These are phyloP conservation scores for Teunomyces aglyptinius DNA, from an alignment of 805 yeast genomes.

Conservation along the genomic window DNA sequence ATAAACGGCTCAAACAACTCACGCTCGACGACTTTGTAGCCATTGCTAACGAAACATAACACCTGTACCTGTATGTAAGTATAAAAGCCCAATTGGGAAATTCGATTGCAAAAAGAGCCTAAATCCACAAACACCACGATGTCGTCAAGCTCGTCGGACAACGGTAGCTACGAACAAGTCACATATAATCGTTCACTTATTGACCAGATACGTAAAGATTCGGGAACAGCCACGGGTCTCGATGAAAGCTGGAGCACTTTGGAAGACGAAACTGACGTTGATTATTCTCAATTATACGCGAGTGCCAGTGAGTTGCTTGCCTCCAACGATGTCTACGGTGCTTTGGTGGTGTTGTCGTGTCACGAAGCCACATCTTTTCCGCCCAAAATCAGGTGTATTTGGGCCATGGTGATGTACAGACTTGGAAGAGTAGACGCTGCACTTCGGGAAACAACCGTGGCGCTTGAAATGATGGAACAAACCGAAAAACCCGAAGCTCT, in stretches of 20 bases:
- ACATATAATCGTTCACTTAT: neutral
- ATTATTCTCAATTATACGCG: slow-evolving; percentile 3
- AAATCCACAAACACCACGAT: no score
- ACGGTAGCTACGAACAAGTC: neutral
- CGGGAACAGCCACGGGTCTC: neutral
- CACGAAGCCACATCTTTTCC: slow-evolving; percentile 7
- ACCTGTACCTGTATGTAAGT: neutral
- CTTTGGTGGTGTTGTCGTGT: slow-evolving; percentile 15
- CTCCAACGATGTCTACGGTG: slow-evolving; percentile 14
- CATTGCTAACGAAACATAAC: slow-evolving; percentile 12
- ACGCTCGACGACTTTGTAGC: slow-evolving; percentile 13
- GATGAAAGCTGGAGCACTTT: slow-evolving; percentile 2
- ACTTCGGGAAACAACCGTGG: slow-evolving; percentile 23
- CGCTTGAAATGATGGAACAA: slow-evolving; percentile 21
- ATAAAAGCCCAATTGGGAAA: neutral
- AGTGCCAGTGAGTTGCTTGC: slow-evolving; percentile 5
- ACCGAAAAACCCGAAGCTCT: slow-evolving; percentile 12
- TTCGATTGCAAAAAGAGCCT: neutral
- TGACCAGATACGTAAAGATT: slow-evolving; percentile 1
- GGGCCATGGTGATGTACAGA: slow-evolving; percentile 19
- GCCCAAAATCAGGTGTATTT: slow-evolving; percentile 13
- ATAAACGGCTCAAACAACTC: slow-evolving; percentile 17
- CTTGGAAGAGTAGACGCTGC: slow-evolving; percentile 24
- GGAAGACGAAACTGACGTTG: neutral
- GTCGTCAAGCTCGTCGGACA: neutral